phyloP scores from a whole-genome alignment of 2,329 filamentous ascomycete genomes.

The Botryotinia narcissicola region DNA sequence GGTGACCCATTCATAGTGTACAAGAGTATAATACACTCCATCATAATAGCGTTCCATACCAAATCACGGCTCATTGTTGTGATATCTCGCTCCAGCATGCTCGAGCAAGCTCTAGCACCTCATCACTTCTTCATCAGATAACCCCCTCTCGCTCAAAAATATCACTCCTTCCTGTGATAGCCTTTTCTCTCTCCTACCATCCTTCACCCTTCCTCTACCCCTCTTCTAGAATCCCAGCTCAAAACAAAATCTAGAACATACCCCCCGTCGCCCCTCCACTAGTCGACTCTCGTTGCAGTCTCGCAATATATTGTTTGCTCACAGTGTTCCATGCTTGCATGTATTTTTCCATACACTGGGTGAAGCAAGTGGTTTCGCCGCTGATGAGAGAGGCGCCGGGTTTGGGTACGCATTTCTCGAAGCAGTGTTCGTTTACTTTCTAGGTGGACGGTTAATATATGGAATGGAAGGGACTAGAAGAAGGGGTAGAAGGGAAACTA shows the following conservation, averaged over 20 bases:
- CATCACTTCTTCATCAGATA: background rate
- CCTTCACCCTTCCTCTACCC: background rate
- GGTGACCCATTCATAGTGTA: conserved; percentile 12
- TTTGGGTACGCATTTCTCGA: conserved; percentile 71
- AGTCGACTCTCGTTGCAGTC: conserved; percentile 36
- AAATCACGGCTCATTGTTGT: background rate
- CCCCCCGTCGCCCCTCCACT: conserved; percentile 1
- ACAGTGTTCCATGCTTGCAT: conserved; percentile 76
- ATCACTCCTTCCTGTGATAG: background rate
- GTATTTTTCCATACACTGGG: conserved; percentile 81
- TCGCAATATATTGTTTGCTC: conserved; percentile 62
- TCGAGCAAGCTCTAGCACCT: background rate
- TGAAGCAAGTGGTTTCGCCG: conserved; percentile 69
- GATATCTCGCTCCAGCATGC: background rate
- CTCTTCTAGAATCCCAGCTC: background rate
- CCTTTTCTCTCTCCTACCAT: too few species aligned
- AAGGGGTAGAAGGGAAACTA: too few species aligned
- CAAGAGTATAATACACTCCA: conserved; percentile 17
- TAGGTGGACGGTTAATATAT: conserved; percentile 47
- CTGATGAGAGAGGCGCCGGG: conserved; percentile 61
- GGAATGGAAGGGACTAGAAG: conserved; percentile 38
- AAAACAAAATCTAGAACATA: conserved; percentile 1
- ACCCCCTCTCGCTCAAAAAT: background rate
- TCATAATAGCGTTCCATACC: background rate
- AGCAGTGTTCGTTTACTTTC: conserved; percentile 82